Base-by-base conservation (phyloP, 352 stramenopile species). In the Plasmopara muralis region DNA sequence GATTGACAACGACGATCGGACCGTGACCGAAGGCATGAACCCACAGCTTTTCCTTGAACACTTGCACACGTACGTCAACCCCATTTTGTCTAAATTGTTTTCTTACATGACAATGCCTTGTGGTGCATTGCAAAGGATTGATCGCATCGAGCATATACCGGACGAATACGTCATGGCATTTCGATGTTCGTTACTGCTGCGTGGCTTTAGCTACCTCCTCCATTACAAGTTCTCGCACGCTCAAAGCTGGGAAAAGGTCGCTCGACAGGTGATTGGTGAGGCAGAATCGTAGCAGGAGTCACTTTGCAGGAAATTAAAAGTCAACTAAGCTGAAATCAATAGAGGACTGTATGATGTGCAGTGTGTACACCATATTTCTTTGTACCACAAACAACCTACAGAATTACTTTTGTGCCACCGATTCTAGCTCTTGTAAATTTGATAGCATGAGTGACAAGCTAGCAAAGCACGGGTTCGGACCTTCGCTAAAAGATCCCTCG, bases 81-180 rank as follows among this genome's bases (percentile, higher is more conserved):
- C n/a, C 18, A 9, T 25, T 35, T 34, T 28, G 9, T 34, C 38
- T 31, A 12, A 40, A 46, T 35, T 3, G 15, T 25, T 28, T 30
- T 12, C n/a, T 25, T 47, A 46, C 13, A 34, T 63, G 44, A 60
- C 39, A 35, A 44, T 20, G 20, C 6, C 30, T 15, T 34, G 31
- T 52, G 37, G 9, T 53, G 30, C 55, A 34, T 47, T 33, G 37
- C 4, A 1, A 1, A 88, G 77, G 43, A 88, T 91, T 38, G 80
- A 91, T 47, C 77, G 73, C 9, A 86, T 94, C 53, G 77, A 82
- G 55, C 71, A 87, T 55, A 85, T 90, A 53, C 76, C 78, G 14
- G 80, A 92, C 48, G 83, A 94, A 49, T 94, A 89, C 52, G 78
- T 94, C 33, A 94, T 94, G 83, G 81, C 83, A 13, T 92, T 89